Conservation (phyloP, 1,139 yeast species). For the Geotrichum phurueaensis region DNA sequence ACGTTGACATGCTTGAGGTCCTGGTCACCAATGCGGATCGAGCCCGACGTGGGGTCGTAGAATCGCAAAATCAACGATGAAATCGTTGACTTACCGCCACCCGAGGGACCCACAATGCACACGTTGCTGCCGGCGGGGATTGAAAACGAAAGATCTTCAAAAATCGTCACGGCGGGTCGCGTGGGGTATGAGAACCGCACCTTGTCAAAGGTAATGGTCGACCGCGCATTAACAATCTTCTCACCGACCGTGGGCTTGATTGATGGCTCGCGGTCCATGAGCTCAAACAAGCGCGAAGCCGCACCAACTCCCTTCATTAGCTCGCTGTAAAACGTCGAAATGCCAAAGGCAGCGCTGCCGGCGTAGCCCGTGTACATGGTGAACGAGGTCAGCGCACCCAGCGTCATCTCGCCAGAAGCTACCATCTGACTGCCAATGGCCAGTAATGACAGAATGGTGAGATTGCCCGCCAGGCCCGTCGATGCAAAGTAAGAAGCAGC, state of each 20-base stretch:
- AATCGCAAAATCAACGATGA: slow-evolving; percentile 72
- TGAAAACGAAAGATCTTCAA: slow-evolving; percentile 55
- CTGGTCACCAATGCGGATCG: slow-evolving; percentile 61
- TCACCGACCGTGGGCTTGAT: slow-evolving; percentile 61
- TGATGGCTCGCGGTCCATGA: slow-evolving; percentile 66
- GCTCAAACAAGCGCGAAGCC: slow-evolving; percentile 83
- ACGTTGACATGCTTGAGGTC: slow-evolving; percentile 63
- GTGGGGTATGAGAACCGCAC: slow-evolving; percentile 81
- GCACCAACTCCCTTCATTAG: slow-evolving; percentile 97
- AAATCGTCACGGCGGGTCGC: slow-evolving; percentile 66
- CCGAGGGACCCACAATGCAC: slow-evolving; percentile 94
- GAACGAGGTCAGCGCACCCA: slow-evolving; percentile 88
- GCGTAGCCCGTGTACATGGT: slow-evolving; percentile 92
- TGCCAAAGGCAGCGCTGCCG: slow-evolving; percentile 81
- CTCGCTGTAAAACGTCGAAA: slow-evolving; percentile 87
- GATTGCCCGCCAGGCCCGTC: slow-evolving; percentile 76
- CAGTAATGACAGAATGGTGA: slow-evolving; percentile 67
- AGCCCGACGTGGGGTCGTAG: slow-evolving; percentile 70
- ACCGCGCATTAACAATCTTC: slow-evolving; percentile 40
- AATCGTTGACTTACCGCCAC: slow-evolving; percentile 90
- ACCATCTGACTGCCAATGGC: slow-evolving; percentile 80
- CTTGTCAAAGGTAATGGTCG: slow-evolving; percentile 55
- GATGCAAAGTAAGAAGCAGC: slow-evolving; percentile 60
- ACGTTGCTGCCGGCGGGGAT: slow-evolving; percentile 82
- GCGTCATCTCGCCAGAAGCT: slow-evolving; percentile 59